phyloP scores from a whole-genome alignment of 805 yeast genomes.

The Clavispora asparagi region DNA sequence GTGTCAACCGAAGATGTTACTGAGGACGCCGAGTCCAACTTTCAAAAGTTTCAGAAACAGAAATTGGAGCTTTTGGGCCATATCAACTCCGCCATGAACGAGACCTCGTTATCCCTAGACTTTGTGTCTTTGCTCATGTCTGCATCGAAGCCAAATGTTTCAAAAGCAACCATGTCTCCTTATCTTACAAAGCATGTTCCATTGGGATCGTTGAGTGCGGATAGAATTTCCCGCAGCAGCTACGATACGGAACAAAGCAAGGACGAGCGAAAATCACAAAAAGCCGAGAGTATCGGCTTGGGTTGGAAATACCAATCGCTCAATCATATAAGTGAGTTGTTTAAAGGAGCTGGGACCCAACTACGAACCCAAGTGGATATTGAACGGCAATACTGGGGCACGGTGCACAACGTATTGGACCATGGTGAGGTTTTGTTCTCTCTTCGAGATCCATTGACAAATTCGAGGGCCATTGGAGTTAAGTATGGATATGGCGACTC shows the following conservation, averaged over 20 bases:
- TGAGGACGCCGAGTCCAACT: constrained; percentile 14
- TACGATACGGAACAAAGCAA: constrained; percentile 13
- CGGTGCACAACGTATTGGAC: constrained; percentile 39
- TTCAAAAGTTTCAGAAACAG: constrained; percentile 42
- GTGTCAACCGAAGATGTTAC: constrained; percentile 3
- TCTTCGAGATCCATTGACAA: constrained; percentile 46
- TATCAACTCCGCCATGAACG: constrained; percentile 72
- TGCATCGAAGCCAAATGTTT: constrained; percentile 77
- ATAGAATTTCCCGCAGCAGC: constrained; percentile 25
- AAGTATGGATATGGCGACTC: constrained; percentile 90
- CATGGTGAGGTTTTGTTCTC: constrained; percentile 63
- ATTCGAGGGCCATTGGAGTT: constrained; percentile 61
- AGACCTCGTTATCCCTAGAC: constrained; percentile 82
- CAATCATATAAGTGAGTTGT: constrained; percentile 45
- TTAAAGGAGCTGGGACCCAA: constrained; percentile 47
- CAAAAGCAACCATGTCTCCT: constrained; percentile 83
- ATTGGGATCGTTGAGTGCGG: constrained; percentile 63
- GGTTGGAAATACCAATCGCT: constrained; percentile 87
- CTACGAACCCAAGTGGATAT: constrained; percentile 50
- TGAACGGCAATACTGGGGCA: constrained; percentile 68
- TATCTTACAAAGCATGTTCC: constrained; percentile 70
- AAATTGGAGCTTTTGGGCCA: constrained; percentile 49
- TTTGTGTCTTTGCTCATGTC: constrained; percentile 81
- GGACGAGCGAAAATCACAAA: constrained; percentile 13
- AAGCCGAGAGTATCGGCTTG: constrained; percentile 42